Evolutionary conservation across 306 rosid genomes (phyloP), one percentile per base, ranked within the genome.

Genomic region (Canavalia ensiformis): DNA sequence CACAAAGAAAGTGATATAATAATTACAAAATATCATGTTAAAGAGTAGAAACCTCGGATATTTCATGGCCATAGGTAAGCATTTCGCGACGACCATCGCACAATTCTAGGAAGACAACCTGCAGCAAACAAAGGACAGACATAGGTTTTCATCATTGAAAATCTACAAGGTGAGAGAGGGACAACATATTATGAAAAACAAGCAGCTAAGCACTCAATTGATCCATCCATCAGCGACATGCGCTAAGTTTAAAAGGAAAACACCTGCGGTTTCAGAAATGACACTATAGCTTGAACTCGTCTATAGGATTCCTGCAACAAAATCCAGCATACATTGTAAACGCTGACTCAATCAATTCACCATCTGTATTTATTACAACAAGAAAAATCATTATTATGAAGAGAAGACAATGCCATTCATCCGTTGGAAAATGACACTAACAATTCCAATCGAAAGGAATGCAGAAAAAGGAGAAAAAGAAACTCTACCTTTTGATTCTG

Each of bases 101-200:
- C 71, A 95, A 80, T 79, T 95, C 99, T 75, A 95, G 87, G 89
- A 93, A 95, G 67, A 95, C 98, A 84, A 87, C 96, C 99, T 95
- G 85, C 87, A 83, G 56, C 70, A 72, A 87, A 85, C 37, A 67
- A 77, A 80, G 42, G 64, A 30, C 25, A 18, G 25, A 50, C 74
- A 80, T 63, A 68, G 7, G 30, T 46, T 81, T 73, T 81, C 47
- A 28, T 47, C 59, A 18, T 18, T 18, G 25, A 18, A 18, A 18
- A n/a, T 29, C 44, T 5, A 75, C 37, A 41, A 81, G 35, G 8
- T 62, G 47, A 57, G 47, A 68, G 58, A 41, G 25, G 25, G 62
- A 44, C 66, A 37, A 13, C 35, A 42, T 7, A 68, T 72, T 75
- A 65, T 35, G 33, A 41, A 87, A 74, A 72, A 79, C 85, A 85